phyloP scores from a whole-genome alignment of 805 yeast species.

The Komagataella phaffii region DNA sequence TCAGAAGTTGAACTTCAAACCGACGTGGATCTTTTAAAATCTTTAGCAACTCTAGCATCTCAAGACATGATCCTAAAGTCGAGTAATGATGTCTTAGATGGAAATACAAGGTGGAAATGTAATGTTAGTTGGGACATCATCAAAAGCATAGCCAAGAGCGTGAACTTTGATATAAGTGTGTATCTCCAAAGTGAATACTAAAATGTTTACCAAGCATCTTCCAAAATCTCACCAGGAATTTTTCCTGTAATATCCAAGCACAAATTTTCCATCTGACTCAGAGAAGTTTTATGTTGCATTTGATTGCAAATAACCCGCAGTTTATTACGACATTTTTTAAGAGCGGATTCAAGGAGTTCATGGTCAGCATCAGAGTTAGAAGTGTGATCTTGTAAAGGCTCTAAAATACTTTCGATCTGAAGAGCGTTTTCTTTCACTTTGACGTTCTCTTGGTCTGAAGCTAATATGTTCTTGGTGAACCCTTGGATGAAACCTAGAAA shows the following conservation, averaged over 20 bases:
- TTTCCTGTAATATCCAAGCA: not conserved
- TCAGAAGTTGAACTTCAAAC: conserved; percentile 21
- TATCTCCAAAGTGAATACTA: not conserved
- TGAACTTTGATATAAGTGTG: conserved; percentile 46
- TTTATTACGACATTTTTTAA: not conserved
- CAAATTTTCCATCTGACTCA: not conserved
- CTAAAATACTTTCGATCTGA: not conserved
- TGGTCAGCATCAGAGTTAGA: conserved; percentile 2
- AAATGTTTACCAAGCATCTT: not conserved
- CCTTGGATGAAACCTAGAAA: conserved; percentile 34
- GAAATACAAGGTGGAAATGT: conserved; percentile 67
- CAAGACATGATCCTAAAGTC: conserved; percentile 15
- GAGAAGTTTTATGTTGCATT: not conserved
- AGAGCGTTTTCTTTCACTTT: conserved; percentile 20
- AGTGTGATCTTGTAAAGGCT: not conserved
- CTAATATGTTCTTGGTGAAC: not conserved
- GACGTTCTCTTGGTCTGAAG: conserved; percentile 37
- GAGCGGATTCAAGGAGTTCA: not conserved
- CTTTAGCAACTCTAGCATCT: conserved; percentile 21
- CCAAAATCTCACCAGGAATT: not conserved
- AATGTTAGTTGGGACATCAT: conserved; percentile 60
- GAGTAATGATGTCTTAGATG: conserved; percentile 33
- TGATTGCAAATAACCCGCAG: not conserved
- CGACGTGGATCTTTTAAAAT: conserved; percentile 22
- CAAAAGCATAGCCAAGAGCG: conserved; percentile 43